A percentile compares a stretch with the other conserved stretches of the same genome.
Evolutionary conservation across 257 asterid species (phyloP).

Genomic region (Solanum dulcamara): DNA sequence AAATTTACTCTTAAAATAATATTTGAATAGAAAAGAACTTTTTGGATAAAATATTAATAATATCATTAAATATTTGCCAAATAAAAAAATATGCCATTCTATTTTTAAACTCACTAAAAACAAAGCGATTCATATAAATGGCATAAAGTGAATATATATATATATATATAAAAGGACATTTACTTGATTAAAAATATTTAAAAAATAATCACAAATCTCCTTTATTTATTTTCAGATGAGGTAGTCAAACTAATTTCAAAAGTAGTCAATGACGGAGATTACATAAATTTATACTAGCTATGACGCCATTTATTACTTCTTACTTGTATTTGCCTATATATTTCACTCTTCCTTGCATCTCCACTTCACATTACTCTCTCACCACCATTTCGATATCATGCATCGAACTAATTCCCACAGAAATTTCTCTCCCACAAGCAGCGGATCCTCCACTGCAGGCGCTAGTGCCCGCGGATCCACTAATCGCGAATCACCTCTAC

Average conservation of each 20-base stretch:
- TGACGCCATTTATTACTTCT: background rate
- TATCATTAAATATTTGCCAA: no score
- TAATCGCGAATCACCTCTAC: background rate
- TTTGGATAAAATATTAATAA: no score
- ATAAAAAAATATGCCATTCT: no score
- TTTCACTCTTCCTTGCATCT: background rate
- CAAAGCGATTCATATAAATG: no score
- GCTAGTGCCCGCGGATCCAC: background rate
- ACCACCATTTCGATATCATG: background rate
- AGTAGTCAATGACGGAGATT: background rate
- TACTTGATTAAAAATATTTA: no score
- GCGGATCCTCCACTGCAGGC: background rate
- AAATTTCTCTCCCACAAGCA: background rate
- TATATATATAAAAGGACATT: no score
- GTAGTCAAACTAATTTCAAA: background rate
- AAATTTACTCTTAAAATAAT: no score
- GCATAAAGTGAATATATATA: no score
- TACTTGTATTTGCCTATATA: background rate
- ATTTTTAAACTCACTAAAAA: no score
- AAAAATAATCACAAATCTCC: no score
- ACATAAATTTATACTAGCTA: background rate
- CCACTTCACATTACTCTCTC: background rate
- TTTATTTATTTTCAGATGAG: no score
- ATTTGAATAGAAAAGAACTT: no score
- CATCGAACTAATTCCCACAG: background rate